Percentiles rank a stretch among this genome's conserved stretches.
phyloP scores from a whole-genome alignment of 2,329 filamentous ascomycete species.

The Curvularia sp. region DNA sequence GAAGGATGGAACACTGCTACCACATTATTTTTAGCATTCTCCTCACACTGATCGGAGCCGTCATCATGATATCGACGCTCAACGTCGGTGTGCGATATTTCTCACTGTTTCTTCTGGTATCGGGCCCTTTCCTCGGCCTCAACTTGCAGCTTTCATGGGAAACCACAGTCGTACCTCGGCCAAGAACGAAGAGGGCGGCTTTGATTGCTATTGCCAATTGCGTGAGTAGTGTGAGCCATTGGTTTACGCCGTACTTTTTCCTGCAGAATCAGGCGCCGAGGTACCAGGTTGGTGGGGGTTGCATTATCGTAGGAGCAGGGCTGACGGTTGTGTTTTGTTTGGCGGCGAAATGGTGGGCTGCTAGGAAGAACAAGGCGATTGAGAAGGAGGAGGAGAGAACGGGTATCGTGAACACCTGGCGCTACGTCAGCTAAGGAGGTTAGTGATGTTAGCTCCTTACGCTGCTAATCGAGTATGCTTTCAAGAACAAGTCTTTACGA shows the following conservation, averaged over 20 bases:
- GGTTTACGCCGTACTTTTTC: conserved; percentile 54
- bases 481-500: too few species aligned
- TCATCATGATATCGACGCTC: conserved; percentile 38
- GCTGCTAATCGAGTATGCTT: not conserved
- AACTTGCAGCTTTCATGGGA: conserved; percentile 55
- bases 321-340: conserved; percentile 9
- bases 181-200: conserved; percentile 52
- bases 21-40: conserved; percentile 36
- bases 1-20: conserved; percentile 38
- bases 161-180: conserved; percentile 51
- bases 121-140: conserved; percentile 49
- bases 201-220: conserved; percentile 55
- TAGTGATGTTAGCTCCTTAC: not conserved
- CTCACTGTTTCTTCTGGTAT: conserved; percentile 37
- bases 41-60: conserved; percentile 25
- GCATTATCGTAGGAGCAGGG: conserved; percentile 18
- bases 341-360: conserved; percentile 3
- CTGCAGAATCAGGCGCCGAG: conserved; percentile 18
- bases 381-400: conserved; percentile 10
- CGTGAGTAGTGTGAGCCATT: conserved; percentile 48
- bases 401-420: not conserved
- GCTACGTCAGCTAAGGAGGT: not conserved
- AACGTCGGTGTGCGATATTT: conserved; percentile 44
- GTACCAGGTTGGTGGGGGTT: conserved; percentile 20
- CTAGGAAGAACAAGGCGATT: conserved; percentile 14